Evolutionary conservation across 495 filamentous ascomycete genomes (phyloP), one percentile per base, ranked within the genome.

Genomic region (Chaetomidium leptoderma): DNA sequence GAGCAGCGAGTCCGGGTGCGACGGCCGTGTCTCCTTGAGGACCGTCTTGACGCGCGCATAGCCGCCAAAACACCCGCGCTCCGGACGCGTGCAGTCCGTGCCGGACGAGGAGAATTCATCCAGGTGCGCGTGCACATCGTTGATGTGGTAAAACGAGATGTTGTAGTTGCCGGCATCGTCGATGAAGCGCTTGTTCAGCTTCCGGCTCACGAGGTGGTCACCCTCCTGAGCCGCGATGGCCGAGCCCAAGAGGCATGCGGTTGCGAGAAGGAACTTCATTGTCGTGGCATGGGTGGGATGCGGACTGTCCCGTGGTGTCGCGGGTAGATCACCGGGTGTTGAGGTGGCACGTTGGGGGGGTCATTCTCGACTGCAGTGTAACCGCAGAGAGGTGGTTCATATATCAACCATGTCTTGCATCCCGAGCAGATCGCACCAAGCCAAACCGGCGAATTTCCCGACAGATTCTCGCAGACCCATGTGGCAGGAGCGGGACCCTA

Each of bases 91-190:
- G 66, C 82, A 83, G 60, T 83, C 80, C 9, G 79, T 74, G 24
- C 82, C 82, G 0, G 78, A 78, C 24, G 74, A 70, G 10, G 76
- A 70, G 63, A 81, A 84, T 65, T 84, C 61, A 59, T 84, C 81
- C 8, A 85, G 71, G 60, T 82, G 81, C 30, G 80, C 76, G 59
- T 85, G 82, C 0, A 85, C 81, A 61, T 84, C 82, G 63, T 85
- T 85, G 68, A 84, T 70, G 63, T 84, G 82, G 64, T 82, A 85
- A 66, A 84, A 81, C 5, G 80, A 81, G 44, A 83, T 79, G 57
- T 83, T 82, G 66, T 78, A 83, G 60, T 83, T 76, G 45, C 77
- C 77, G 2, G 72, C 61, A 9, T 63, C 63, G 57, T 82, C 78
- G 47, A 80, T 67, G 55, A 79, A 80, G 29, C 79, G 75, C 66